Percentiles rank a stretch among this genome's conserved stretches.
Conservation (phyloP, 2,329 filamentous ascomycete species). For the Chrysoporthe austroafricana region DNA sequence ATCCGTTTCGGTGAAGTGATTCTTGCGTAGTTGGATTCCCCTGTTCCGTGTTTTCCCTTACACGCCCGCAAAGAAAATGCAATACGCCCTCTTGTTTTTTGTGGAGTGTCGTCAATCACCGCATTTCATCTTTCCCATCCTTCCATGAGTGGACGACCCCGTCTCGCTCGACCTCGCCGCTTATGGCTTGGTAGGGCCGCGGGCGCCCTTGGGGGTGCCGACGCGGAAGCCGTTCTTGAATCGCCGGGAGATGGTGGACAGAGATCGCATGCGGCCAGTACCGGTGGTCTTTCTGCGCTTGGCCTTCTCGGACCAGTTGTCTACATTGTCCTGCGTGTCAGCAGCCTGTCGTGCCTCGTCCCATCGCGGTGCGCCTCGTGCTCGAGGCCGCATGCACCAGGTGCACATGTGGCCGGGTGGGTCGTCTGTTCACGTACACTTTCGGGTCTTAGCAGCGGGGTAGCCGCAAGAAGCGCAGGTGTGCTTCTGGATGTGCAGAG, state of each 20-base stretch:
- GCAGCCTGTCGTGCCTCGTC: slow-evolving; percentile 21
- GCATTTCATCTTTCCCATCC: slow-evolving; percentile 21
- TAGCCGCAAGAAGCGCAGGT: slow-evolving; percentile 96
- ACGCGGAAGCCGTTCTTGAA: slow-evolving; percentile 99
- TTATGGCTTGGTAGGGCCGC: slow-evolving; percentile 59
- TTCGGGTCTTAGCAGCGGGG: slow-evolving; percentile 94
- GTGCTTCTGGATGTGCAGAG: slow-evolving; percentile 99
- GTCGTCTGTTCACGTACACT: slow-evolving; percentile 76
- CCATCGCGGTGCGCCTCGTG: neutral
- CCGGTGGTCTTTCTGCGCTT: slow-evolving; percentile 99
- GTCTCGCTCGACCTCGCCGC: slow-evolving; percentile 28
- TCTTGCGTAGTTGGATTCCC: slow-evolving; percentile 36
- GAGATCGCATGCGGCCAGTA: slow-evolving; percentile 92
- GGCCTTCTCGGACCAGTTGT: slow-evolving; percentile 99
- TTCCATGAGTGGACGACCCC: slow-evolving; percentile 14
- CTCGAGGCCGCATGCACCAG: neutral
- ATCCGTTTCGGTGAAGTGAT: slow-evolving; percentile 24
- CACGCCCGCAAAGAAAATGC: slow-evolving; percentile 23
- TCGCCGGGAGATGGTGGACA: slow-evolving; percentile 88
- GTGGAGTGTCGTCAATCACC: slow-evolving; percentile 25
- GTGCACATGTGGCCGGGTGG: neutral
- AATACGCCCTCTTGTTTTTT: slow-evolving; percentile 25
- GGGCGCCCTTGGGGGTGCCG: slow-evolving; percentile 83
- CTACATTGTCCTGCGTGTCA: slow-evolving; percentile 52
- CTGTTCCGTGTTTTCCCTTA: slow-evolving; percentile 21